Evolutionary conservation across 192 early-diverging fungal species (phyloP), one percentile per base, ranked within the genome.

Genomic region (Funneliformis geosporum): DNA sequence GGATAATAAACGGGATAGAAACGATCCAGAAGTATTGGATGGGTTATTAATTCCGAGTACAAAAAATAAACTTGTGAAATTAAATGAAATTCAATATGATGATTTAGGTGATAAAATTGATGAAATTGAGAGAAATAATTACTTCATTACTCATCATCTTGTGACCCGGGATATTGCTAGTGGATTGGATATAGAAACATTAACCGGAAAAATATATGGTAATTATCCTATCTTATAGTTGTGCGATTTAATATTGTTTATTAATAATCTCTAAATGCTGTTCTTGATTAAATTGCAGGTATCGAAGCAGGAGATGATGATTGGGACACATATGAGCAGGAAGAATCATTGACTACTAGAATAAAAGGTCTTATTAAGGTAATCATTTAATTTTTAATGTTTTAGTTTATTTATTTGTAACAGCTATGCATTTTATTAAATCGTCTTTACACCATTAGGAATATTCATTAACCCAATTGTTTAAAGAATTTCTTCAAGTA

Each of bases 241-340:
- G 5, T 4, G 21, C 0, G 5, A 8, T 21, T 7, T 40, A 7
- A n/a, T 8, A 42, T 18, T 7, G n/a, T 68, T 40, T 28, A 27
- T 28, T 7, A 10, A 12, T 8, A 40, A n/a, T 39, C 8, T 38
- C 39, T n/a, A 8, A 62, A 62, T 21, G 25, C 25, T 62, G 1
- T 7, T 10, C 18, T 8, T 6, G 21, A 16, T 40, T 40, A 8
- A 39, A 33, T 33, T 33, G 2, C 33, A 33, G 33, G 33, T 33
- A 33, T 33, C 2, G 21, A 40, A 21, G 21, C 39, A 42, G 28
- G 39, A 40, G 39, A 21, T 6, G 21, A n/a, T 40, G 4, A 21
- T 39, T 86, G 81, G 23, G 25, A 42, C 5, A 18, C n/a, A 62
- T 50, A 50, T 50, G 47, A 50, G 5, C 47, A 50, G 47, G 18